These are phyloP conservation scores for Mycena sp. DNA, from an alignment of 1,284 basidiomycete species.

Conservation along the genomic window DNA sequence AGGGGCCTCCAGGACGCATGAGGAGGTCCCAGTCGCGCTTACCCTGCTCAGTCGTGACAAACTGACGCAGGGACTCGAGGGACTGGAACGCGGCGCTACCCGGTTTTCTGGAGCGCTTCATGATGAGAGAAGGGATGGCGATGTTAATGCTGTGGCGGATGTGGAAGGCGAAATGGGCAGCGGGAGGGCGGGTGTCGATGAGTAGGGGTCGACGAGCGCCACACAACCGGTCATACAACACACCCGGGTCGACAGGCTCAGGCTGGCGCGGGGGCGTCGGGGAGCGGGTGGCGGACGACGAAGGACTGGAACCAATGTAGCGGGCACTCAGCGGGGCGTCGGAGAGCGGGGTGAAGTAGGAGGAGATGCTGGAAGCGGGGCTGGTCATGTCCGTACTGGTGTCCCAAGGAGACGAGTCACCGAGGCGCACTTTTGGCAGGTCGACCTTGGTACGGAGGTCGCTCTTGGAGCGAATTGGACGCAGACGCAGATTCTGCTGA, in stretches of 20 bases:
- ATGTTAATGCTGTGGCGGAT: slow-evolving; percentile 79
- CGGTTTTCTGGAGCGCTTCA: slow-evolving; percentile 78
- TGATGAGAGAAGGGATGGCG: slow-evolving; percentile 85
- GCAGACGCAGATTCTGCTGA: slow-evolving; percentile 75
- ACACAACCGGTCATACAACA: slow-evolving; percentile 60
- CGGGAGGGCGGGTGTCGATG: slow-evolving; percentile 81
- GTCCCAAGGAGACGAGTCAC: slow-evolving; percentile 30
- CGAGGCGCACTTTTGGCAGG: slow-evolving; percentile 55
- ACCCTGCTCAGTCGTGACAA: slow-evolving; percentile 79
- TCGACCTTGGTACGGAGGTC: too few relatives aligned
- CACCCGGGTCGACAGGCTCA: slow-evolving; percentile 55
- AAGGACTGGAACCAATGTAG: slow-evolving; percentile 30
- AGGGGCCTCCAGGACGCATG: slow-evolving; percentile 56
- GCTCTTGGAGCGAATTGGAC: slow-evolving; percentile 73
- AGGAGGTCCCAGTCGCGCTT: slow-evolving; percentile 73
- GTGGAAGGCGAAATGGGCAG: slow-evolving; percentile 70
- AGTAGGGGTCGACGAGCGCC: slow-evolving; percentile 67
- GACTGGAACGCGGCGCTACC: slow-evolving; percentile 62
- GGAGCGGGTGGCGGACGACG: slow-evolving; percentile 33
- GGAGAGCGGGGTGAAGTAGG: slow-evolving; percentile 71
- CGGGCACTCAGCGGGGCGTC: slow-evolving; percentile 45
- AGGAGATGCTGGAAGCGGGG: slow-evolving; percentile 59
- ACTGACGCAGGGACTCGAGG: slow-evolving; percentile 75
- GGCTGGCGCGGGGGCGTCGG: slow-evolving; percentile 33
- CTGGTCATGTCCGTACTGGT: slow-evolving; percentile 40